These are phyloP conservation scores for Backusella circina DNA, from an alignment of 192 early-diverging fungal species.

Conservation along the genomic window DNA sequence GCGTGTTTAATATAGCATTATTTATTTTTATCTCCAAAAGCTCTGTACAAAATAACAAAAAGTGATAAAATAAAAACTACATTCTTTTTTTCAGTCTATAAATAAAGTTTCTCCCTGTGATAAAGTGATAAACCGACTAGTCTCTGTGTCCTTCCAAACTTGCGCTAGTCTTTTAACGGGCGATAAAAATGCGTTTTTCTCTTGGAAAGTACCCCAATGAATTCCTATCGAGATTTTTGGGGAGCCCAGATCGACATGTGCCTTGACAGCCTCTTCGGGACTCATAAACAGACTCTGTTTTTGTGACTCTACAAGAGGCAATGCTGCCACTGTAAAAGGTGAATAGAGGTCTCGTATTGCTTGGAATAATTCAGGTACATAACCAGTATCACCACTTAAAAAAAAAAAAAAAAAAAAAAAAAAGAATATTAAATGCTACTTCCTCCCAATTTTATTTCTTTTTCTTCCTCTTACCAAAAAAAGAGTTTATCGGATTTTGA, in stretches of 20 bases:
- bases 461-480: conserved; percentile 29
- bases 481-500: conserved; percentile 35
- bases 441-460: no score
- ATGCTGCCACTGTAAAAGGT: conserved; percentile 42
- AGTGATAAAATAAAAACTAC: no score
- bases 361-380: conserved; percentile 42
- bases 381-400: conserved; percentile 44
- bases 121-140: neutral
- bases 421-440: neutral
- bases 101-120: neutral
- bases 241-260: conserved; percentile 37
- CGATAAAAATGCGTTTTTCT: conserved; percentile 39
- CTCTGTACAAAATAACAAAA: no score
- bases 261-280: conserved; percentile 40
- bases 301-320: conserved; percentile 45
- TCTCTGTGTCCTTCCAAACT: neutral
- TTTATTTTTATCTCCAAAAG: no score
- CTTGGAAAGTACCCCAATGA: conserved; percentile 53
- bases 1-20: no score
- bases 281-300: conserved; percentile 38
- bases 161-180: conserved; percentile 21
- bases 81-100: neutral
- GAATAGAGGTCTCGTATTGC: conserved; percentile 42
- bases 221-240: conserved; percentile 41
- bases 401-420: no score